Evolutionary conservation across 2,329 filamentous ascomycete species (phyloP).

Genomic region (Ophiocordyceps polyrhachis-furcata): DNA sequence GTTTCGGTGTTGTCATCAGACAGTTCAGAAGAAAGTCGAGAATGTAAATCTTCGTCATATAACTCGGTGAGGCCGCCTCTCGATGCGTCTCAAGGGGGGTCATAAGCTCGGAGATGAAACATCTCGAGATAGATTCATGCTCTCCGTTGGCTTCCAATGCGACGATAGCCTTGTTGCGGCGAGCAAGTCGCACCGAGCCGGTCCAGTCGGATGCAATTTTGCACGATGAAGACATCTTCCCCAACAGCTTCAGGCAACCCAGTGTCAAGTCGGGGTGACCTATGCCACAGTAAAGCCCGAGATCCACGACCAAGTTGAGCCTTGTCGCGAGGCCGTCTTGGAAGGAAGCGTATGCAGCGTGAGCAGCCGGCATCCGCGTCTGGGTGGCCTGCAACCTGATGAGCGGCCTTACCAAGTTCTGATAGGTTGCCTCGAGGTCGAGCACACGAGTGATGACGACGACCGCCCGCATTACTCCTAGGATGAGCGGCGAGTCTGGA

Average conservation of each 20-base stretch:
- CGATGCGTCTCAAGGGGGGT: slow-evolving; percentile 54
- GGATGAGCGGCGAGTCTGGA: slow-evolving; percentile 63
- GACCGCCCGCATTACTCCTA: slow-evolving; percentile 61
- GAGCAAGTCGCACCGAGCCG: slow-evolving; percentile 39
- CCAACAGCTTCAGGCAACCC: slow-evolving; percentile 61
- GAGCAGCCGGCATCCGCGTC: slow-evolving; percentile 41
- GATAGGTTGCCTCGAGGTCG: slow-evolving; percentile 77
- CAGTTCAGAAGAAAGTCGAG: slow-evolving; percentile 74
- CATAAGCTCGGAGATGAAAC: slow-evolving; percentile 50
- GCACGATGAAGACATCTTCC: slow-evolving; percentile 69
- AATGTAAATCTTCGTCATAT: slow-evolving; percentile 66
- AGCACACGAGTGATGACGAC: slow-evolving; percentile 70
- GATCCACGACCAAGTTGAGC: slow-evolving; percentile 57
- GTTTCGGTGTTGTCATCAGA: slow-evolving; percentile 52
- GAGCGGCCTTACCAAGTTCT: slow-evolving; percentile 68
- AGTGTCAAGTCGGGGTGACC: slow-evolving; percentile 67
- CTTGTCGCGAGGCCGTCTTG: slow-evolving; percentile 81
- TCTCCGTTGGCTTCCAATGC: slow-evolving; percentile 71
- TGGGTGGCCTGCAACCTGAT: slow-evolving; percentile 47
- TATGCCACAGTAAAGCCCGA: slow-evolving; percentile 74
- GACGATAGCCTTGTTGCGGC: slow-evolving; percentile 71
- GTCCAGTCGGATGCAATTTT: slow-evolving; percentile 56
- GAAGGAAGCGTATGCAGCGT: slow-evolving; percentile 63
- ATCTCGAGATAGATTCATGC: slow-evolving; percentile 58
- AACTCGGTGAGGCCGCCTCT: slow-evolving; percentile 50